A percentile compares a stretch with the other conserved stretches of the same genome.
These are phyloP conservation scores for Logfia minima DNA, from an alignment of 129 eudicot species.

Conservation along the genomic window DNA sequence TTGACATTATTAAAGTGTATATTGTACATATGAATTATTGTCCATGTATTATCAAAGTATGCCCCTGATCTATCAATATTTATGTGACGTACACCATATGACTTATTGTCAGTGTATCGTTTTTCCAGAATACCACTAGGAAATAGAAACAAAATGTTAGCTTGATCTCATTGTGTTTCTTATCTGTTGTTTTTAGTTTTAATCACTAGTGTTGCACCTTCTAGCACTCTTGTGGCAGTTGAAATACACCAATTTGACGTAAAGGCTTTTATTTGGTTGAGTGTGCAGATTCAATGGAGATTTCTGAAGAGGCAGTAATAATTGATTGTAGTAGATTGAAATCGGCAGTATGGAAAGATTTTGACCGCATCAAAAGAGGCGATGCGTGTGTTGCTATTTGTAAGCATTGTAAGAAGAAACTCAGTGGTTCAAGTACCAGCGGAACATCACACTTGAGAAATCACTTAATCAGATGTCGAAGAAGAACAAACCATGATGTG, in stretches of 20 bases:
- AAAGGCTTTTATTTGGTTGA: slow-evolving; percentile 14
- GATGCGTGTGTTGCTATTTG: slow-evolving; percentile 79
- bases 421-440: slow-evolving; percentile 92
- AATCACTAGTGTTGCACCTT: not conserved
- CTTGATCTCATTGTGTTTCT: not conserved
- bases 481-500: slow-evolving; percentile 72
- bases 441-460: slow-evolving; percentile 95
- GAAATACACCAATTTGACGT: not conserved
- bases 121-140: not conserved
- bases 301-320: slow-evolving; percentile 56
- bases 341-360: slow-evolving; percentile 95
- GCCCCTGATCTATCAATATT: too few relatives aligned
- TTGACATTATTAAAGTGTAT: not conserved
- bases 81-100: not conserved
- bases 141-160: not conserved
- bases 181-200: too few relatives aligned
- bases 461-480: slow-evolving; percentile 84
- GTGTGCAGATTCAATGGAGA: slow-evolving; percentile 54
- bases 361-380: slow-evolving; percentile 80
- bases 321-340: slow-evolving; percentile 81
- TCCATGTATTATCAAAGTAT: not conserved
- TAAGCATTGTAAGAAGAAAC: slow-evolving; percentile 85
- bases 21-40: not conserved
- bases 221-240: not conserved
- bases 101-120: too few relatives aligned